Base-by-base conservation (phyloP, 2,329 filamentous ascomycete genomes). In the Botrytis deweyae region DNA sequence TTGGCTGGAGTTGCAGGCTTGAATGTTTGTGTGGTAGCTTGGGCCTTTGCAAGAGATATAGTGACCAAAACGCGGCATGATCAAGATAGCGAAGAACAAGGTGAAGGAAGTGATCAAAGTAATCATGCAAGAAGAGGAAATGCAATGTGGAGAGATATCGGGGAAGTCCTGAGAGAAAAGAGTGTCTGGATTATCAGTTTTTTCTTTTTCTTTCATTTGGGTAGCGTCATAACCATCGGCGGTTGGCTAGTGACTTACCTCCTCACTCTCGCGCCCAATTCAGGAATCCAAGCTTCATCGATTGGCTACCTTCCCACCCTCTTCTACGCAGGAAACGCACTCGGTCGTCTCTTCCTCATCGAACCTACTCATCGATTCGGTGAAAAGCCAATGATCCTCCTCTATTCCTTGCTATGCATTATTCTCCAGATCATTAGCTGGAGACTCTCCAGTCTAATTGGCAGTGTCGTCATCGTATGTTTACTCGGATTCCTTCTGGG, bases 211-310 rank as follows among this genome's bases (percentile, higher is more conserved):
- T 90, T 91, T 79, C 87, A 88, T 70, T 82, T 91, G 0, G 89
- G 90, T 0, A 86, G 85, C 0, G 80, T 78, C 1, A 85, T 89
- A 3, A 91, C 89, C 0, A 86, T 88, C 22, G 75, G 75, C 18
- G 84, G 84, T 80, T 92, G 89, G 90, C 86, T 91, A 0, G 89
- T 91, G 2, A 88, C 91, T 76, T 92, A 89, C 72, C 84, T 92
- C 4, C 29, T 68, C 7, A 55, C 65, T 29, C 65, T 52, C 29
- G n/a, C 65, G 14, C 42, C 65, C 16, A 49, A 49, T 25, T 55
- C 44, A 22, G 65, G n/a, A 36, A 55, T 40, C 4, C 12, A 68
- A 40, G 46, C 46, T 29, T 40, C 65, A 8, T 68, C 46, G 29
- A 87, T 90, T 80, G 89, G 89, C 0, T 92, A 91, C 70, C 86